phyloP scores from a whole-genome alignment of 202 grass and related monocot species.

The Hordeum pubiflorum region DNA sequence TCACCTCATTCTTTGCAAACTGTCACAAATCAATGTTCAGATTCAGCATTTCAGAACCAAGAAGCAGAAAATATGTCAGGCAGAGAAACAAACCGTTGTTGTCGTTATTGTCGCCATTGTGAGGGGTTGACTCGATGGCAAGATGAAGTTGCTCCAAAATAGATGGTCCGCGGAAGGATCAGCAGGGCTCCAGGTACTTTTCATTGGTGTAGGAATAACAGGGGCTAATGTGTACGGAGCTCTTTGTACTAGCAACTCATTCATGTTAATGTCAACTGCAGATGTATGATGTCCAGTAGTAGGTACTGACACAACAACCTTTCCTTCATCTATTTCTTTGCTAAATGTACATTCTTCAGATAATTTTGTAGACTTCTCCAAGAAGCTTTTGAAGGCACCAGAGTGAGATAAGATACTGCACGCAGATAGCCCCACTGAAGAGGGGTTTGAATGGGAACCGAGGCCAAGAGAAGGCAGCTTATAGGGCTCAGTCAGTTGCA shows the following conservation, averaged over 20 bases:
- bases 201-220: slow-evolving; percentile 69
- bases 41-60: slow-evolving; percentile 31
- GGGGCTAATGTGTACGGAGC: slow-evolving; percentile 54
- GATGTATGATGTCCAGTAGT: slow-evolving; percentile 43
- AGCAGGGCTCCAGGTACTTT: slow-evolving; percentile 70
- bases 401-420: slow-evolving; percentile 81
- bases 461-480: slow-evolving; percentile 82
- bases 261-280: slow-evolving; percentile 39
- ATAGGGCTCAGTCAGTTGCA: slow-evolving; percentile 65
- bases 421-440: slow-evolving; percentile 41
- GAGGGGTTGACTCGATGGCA: slow-evolving; percentile 60
- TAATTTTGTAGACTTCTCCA: slow-evolving; percentile 63
- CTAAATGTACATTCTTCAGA: slow-evolving; percentile 55
- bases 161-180: slow-evolving; percentile 58
- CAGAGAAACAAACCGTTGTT: slow-evolving; percentile 37
- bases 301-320: slow-evolving; percentile 30
- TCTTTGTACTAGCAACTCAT: slow-evolving; percentile 49
- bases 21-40: slow-evolving; percentile 33
- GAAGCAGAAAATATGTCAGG: slow-evolving; percentile 1
- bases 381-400: slow-evolving; percentile 74
- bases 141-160: slow-evolving; percentile 83
- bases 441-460: slow-evolving; percentile 39
- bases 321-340: slow-evolving; percentile 54
- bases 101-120: slow-evolving; percentile 52
- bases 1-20: slow-evolving; percentile 86